Base-by-base conservation (phyloP, 176 grass and related monocot species). In the Triticum turgidum region DNA sequence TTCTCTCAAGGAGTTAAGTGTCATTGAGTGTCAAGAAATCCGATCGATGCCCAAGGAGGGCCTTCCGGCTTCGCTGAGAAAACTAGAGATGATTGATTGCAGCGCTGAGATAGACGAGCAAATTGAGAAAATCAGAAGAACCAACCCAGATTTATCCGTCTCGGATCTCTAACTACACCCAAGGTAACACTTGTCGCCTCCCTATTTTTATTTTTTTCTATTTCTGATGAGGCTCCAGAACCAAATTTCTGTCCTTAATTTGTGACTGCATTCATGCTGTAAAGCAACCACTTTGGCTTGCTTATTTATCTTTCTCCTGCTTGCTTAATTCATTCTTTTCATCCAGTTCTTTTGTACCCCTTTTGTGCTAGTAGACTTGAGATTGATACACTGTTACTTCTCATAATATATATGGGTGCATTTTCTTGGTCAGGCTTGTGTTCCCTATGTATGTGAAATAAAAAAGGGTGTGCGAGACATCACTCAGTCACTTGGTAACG, bases 21-120 rank as follows among this genome's bases (percentile, higher is more conserved):
- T 44, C 41, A 0, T 0, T 0, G 0, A 1, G 0, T 44, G 41
- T 44, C 41, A 9, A 9, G 2, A 44, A 2, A 9, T 44, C 0
- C 11, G 10, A 11, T 45, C 10, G 44, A 12, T 45, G 44, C 44
- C 44, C 11, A 12, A 11, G 11, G 44, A 12, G 10, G 44, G 44
- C 44, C 44, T 45, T 11, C 44, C 44, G 10, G 3, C 3, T 45
- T 45, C 44, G 9, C 44, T 45, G 0, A 10, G 11, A 45, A 45
- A 45, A 3, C 44, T 45, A 45, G 0, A 30, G n/a, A n/a, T n/a
- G 9, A 12, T 45, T 3, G 2, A 12, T 45, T 0, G 10, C 44
- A 45, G 44, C 3, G 2, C 44, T 45, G 44, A 45, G 44, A 10
- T 45, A 45, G 7, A 10, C 0, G 44, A 45, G 11, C 44, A 45